Percentiles rank a stretch among this genome's conserved stretches.
Evolutionary conservation across 345 rosid genomes (phyloP).

Genomic region (Salix purpurea): DNA sequence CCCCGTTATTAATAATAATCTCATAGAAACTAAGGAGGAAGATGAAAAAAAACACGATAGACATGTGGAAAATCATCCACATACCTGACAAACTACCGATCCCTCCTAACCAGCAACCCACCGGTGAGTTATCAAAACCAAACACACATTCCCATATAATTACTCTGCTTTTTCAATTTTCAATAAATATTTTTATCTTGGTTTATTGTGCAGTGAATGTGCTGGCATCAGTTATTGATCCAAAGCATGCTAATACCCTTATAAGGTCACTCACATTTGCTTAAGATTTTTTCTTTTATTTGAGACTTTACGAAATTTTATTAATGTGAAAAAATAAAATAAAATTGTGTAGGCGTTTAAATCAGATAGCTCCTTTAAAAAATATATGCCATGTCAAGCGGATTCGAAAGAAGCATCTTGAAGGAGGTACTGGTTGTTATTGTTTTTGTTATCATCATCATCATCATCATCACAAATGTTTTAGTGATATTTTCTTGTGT

Average conservation of each 20-base stretch:
- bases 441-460: background rate
- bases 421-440: slow-evolving; percentile 30
- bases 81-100: slow-evolving; percentile 52
- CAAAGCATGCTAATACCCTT: slow-evolving; percentile 54
- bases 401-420: slow-evolving; percentile 40
- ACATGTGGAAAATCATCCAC: slow-evolving; percentile 38
- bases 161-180: background rate
- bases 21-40: too few species aligned
- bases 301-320: background rate
- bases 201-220: slow-evolving; percentile 42
- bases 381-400: slow-evolving; percentile 74
- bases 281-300: background rate
- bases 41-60: background rate
- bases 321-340: background rate
- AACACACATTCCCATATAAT: background rate
- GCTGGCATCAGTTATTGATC: slow-evolving; percentile 60
- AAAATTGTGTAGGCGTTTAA: slow-evolving; percentile 42
- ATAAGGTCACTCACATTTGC: slow-evolving; percentile 47
- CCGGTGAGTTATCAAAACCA: slow-evolving; percentile 35
- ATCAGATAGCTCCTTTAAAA: slow-evolving; percentile 62
- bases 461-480: background rate
- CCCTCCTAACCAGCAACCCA: slow-evolving; percentile 54
- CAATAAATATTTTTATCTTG: background rate
- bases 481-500: background rate
- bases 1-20: too few species aligned